Base-by-base conservation (phyloP, 768 basidiomycete genomes). In the Rhizopogon vulgaris region DNA sequence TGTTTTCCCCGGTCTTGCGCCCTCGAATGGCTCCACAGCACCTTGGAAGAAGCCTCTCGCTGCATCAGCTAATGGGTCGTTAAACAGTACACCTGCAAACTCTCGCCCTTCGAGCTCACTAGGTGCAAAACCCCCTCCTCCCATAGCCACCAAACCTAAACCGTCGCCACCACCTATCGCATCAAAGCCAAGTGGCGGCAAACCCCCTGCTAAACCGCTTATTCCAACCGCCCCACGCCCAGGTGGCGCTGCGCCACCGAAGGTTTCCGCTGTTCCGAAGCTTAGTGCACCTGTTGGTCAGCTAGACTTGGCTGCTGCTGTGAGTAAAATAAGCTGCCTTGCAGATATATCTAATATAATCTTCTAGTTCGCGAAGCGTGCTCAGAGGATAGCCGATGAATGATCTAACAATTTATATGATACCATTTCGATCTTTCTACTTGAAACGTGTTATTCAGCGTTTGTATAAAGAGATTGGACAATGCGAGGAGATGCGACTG, bases 281-380 rank as follows among this genome's bases (percentile, higher is more conserved):
- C 69, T 70, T 42, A 67, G 69, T 37, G 77, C 76, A 5, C 68
- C 72, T 3, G 77, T 77, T 30, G 80, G 78, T 14, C 90, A 92
- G 61, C 56, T 90, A 69, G 92, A 92, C 69, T 70, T 94, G 56
- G 89, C 92, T 52, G 90, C 91, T 56, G 85, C 80, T 45, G 88
- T 94, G 59, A 74, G 87, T 53, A 51, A 14, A 30, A 50, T 46
- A 6, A 42, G 25, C 38, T 11, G 38, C 39, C 17, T 5, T 14
- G 41, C 14, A 1, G 32, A 25, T 36, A 10, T 9, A 15, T 47
- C 42, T 40, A 14, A 49, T 52, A 24, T 22, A 49, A 39, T 52
- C 56, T 51, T 41, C n/a, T 41, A 91, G 89, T 68, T 91, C 51
- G 88, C 88, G 18, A 88, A 75, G 65, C 83, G 90, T 24, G 88